These are phyloP conservation scores for Panellus pusillus DNA, from an alignment of 768 basidiomycete genomes.

Conservation along the genomic window DNA sequence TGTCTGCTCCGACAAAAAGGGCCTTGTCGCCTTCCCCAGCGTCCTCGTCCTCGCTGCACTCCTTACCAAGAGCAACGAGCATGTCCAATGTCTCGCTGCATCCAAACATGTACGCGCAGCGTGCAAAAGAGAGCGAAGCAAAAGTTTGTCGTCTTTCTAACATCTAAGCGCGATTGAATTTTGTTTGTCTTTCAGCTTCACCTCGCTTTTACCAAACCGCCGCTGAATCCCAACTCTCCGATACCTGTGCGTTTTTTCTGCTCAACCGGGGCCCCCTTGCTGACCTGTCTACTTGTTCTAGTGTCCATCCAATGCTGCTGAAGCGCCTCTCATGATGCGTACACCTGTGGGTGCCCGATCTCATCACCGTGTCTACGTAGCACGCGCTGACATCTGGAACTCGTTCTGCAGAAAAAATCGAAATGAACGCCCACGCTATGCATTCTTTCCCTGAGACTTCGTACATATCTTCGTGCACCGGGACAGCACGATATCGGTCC, in stretches of 20 bases:
- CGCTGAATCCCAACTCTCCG: slow-evolving; percentile 26
- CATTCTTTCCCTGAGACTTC: slow-evolving; percentile 10
- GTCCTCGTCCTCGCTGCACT: slow-evolving; percentile 64
- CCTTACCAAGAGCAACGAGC: slow-evolving; percentile 71
- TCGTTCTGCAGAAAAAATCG: too few species aligned
- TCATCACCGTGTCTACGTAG: too few species aligned
- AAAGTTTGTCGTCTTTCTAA: slow-evolving; percentile 46
- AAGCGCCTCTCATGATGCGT: slow-evolving; percentile 16
- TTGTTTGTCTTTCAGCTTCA: slow-evolving; percentile 43
- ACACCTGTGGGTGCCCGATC: slow-evolving; percentile 8
- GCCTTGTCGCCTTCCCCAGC: slow-evolving; percentile 70
- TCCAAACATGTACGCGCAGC: slow-evolving; percentile 66
- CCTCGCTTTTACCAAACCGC: slow-evolving; percentile 61
- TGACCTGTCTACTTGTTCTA: not conserved
- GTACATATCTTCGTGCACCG: slow-evolving; percentile 10
- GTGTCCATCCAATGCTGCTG: not conserved
- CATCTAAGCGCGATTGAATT: slow-evolving; percentile 1
- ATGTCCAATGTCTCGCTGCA: slow-evolving; percentile 66
- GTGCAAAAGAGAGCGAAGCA: slow-evolving; percentile 71
- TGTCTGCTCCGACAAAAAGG: slow-evolving; percentile 39
- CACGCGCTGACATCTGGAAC: too few species aligned
- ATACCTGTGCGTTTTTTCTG: slow-evolving; percentile 7
- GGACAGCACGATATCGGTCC: slow-evolving; percentile 5
- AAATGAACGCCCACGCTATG: too few species aligned
- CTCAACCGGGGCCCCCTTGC: not conserved